These are phyloP conservation scores for Fusarium brachygibbosum DNA, from an alignment of 2,329 filamentous ascomycete genomes.

Conservation along the genomic window DNA sequence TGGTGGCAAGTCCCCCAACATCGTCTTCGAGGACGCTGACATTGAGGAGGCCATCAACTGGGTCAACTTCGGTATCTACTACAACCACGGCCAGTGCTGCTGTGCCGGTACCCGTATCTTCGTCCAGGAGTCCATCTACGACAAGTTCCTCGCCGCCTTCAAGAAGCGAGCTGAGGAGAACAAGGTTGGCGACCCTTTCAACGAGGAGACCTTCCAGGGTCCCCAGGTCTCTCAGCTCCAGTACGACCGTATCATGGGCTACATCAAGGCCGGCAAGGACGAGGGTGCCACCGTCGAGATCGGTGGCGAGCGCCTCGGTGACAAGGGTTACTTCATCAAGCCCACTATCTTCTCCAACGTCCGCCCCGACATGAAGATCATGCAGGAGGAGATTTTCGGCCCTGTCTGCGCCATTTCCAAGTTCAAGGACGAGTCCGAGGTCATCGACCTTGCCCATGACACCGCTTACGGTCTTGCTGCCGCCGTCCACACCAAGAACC, in stretches of 20 bases:
- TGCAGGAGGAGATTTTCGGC: slow-evolving; percentile 93
- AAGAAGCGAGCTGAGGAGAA: slow-evolving; percentile 81
- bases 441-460: slow-evolving; percentile 80
- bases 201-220: slow-evolving; percentile 84
- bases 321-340: slow-evolving; percentile 90
- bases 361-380: slow-evolving; percentile 86
- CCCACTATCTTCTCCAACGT: slow-evolving; percentile 92
- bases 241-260: slow-evolving; percentile 89
- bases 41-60: slow-evolving; percentile 82
- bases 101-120: slow-evolving; percentile 87
- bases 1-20: slow-evolving; percentile 85
- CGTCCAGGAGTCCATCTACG: slow-evolving; percentile 88
- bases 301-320: slow-evolving; percentile 68
- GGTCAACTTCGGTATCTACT: slow-evolving; percentile 80
- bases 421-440: slow-evolving; percentile 86
- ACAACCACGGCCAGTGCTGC: slow-evolving; percentile 75
- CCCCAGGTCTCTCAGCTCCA: slow-evolving; percentile 88
- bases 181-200: slow-evolving; percentile 87
- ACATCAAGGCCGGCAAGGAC: slow-evolving; percentile 76
- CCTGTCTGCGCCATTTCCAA: slow-evolving; percentile 88
- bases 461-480: slow-evolving; percentile 85
- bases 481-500: slow-evolving; percentile 83
- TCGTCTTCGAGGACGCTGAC: slow-evolving; percentile 82
- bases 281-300: slow-evolving; percentile 73
- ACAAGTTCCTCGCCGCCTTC: slow-evolving; percentile 86